Evolutionary conservation across 331 rosid species (phyloP).

Genomic region (Acacia pycnantha): DNA sequence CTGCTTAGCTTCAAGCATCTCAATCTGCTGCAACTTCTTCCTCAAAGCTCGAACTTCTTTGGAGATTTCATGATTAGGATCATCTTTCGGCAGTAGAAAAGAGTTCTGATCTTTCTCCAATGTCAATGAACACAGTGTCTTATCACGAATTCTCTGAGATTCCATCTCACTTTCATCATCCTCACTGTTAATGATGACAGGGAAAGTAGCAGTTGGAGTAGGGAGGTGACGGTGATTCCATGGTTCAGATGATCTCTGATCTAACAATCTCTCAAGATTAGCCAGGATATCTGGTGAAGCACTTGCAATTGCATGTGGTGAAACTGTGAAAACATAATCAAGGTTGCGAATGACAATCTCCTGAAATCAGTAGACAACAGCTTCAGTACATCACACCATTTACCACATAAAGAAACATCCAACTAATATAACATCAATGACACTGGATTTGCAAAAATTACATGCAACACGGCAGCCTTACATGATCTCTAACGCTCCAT

Average conservation of each 20-base stretch:
- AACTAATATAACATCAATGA: slow-evolving; percentile 12
- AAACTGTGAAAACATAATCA: slow-evolving; percentile 70
- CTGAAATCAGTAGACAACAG: slow-evolving; percentile 46
- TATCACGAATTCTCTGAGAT: slow-evolving; percentile 52
- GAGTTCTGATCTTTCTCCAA: slow-evolving; percentile 55
- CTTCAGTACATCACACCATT: slow-evolving; percentile 25
- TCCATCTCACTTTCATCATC: slow-evolving; percentile 77
- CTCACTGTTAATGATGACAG: slow-evolving; percentile 78
- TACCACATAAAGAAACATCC: slow-evolving; percentile 1
- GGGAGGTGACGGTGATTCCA: slow-evolving; percentile 93
- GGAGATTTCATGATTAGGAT: slow-evolving; percentile 44
- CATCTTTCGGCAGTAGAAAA: slow-evolving; percentile 67
- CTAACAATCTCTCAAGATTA: slow-evolving; percentile 70
- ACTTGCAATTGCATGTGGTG: slow-evolving; percentile 68
- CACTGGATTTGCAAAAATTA: background rate
- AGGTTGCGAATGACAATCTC: slow-evolving; percentile 85
- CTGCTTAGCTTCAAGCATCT: slow-evolving; percentile 90
- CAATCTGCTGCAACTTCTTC: slow-evolving; percentile 95
- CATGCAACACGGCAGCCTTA: slow-evolving; percentile 8
- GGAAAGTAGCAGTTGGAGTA: slow-evolving; percentile 87
- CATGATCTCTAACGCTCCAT: background rate
- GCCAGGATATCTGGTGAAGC: slow-evolving; percentile 74
- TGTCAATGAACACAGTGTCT: slow-evolving; percentile 32
- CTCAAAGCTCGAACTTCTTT: slow-evolving; percentile 72
- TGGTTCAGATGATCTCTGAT: slow-evolving; percentile 78